Evolutionary conservation across 2,329 filamentous ascomycete genomes (phyloP).

Genomic region (Apiospora koreana): DNA sequence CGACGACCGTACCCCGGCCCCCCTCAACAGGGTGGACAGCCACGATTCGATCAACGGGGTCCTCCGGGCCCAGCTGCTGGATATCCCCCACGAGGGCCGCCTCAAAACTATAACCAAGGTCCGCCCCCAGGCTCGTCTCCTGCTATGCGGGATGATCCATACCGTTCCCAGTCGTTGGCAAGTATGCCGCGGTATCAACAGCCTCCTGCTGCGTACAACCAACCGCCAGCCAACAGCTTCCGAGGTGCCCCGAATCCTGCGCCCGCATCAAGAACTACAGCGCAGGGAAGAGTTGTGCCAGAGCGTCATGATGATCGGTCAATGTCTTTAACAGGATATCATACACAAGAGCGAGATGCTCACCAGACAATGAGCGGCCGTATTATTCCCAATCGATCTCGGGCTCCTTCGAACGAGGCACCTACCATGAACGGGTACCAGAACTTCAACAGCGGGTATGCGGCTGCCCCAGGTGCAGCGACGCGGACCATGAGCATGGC

Average conservation of each 20-base stretch:
- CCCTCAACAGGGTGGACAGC: slow-evolving; percentile 30
- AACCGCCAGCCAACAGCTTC: slow-evolving; percentile 72
- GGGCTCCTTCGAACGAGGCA: slow-evolving; percentile 47
- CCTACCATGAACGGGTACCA: slow-evolving; percentile 36
- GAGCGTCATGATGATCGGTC: slow-evolving; percentile 89
- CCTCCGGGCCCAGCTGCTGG: slow-evolving; percentile 45
- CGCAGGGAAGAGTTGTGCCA: slow-evolving; percentile 87
- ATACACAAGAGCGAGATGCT: slow-evolving; percentile 71
- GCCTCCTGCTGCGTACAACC: slow-evolving; percentile 60
- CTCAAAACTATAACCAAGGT: slow-evolving; percentile 62
- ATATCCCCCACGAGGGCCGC: slow-evolving; percentile 46
- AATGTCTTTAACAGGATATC: slow-evolving; percentile 92
- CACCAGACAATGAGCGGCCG: slow-evolving; percentile 94
- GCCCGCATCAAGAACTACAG: slow-evolving; percentile 73
- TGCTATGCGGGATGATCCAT: slow-evolving; percentile 80
- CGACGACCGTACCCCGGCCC: slow-evolving; percentile 72
- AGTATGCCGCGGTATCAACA: slow-evolving; percentile 70
- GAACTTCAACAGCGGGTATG: slow-evolving; percentile 40
- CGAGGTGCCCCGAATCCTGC: slow-evolving; percentile 70
- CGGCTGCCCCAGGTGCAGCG: slow-evolving; percentile 52
- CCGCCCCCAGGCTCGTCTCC: slow-evolving; percentile 45
- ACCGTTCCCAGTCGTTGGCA: slow-evolving; percentile 91
- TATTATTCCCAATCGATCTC: slow-evolving; percentile 74
- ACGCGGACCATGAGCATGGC: slow-evolving; percentile 64
- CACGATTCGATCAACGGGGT: slow-evolving; percentile 66